These are phyloP conservation scores for Geosiphon pyriformis DNA, from an alignment of 192 early-diverging fungal genomes.

Conservation along the genomic window DNA sequence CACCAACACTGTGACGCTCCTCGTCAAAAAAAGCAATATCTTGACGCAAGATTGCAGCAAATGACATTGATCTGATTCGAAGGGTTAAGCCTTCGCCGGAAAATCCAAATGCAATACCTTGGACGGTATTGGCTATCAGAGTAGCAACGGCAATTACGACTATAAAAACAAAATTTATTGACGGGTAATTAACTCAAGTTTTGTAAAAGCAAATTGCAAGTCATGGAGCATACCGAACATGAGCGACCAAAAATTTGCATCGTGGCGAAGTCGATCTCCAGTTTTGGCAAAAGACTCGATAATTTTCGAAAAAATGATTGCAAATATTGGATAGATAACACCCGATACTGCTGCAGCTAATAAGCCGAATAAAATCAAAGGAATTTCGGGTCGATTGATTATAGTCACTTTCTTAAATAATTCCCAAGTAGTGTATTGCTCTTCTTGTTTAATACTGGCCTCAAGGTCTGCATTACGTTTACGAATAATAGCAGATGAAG, in stretches of 20 bases:
- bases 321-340: conserved; percentile 64
- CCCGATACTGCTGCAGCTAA: conserved; percentile 6
- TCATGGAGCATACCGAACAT: conserved; percentile 44
- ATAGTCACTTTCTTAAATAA: conserved; percentile 5
- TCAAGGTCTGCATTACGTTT: conserved; percentile 17
- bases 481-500: conserved; percentile 6
- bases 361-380: conserved; percentile 1
- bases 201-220: not conserved
- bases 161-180: too few species aligned
- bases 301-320: conserved; percentile 56
- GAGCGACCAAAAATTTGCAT: conserved; percentile 42
- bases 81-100: conserved; percentile 59
- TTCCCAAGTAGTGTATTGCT: conserved; percentile 14
- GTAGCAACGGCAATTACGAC: conserved; percentile 7
- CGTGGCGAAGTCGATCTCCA: conserved; percentile 9
- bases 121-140: conserved; percentile 10
- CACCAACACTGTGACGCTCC: conserved; percentile 63
- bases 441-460: conserved; percentile 1
- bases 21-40: conserved; percentile 73
- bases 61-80: conserved; percentile 54
- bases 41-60: conserved; percentile 61
- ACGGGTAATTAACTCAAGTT: not conserved
- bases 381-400: conserved; percentile 12
- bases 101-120: conserved; percentile 23
- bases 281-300: conserved; percentile 20